Evolutionary conservation across 2,329 filamentous ascomycete genomes (phyloP).

Genomic region (Cordyceps militaris): DNA sequence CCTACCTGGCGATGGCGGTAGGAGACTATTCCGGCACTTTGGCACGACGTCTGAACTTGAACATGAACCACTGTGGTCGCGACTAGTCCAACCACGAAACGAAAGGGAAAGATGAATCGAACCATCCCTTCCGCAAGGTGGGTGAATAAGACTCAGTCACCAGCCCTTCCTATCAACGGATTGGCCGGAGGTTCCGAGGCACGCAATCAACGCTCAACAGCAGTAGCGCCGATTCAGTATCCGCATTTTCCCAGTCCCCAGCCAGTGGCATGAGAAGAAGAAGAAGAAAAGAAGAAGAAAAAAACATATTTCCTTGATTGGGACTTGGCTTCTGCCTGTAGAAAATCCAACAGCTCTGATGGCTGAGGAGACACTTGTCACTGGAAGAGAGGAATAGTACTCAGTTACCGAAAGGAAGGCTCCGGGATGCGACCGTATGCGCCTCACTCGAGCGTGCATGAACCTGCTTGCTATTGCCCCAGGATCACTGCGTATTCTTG

Average conservation of each 20-base stretch:
- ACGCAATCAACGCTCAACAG: not conserved
- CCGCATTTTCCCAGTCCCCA: slow-evolving; percentile 5
- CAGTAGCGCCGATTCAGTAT: slow-evolving; percentile 4
- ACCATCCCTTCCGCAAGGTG: not conserved
- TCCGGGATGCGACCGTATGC: too few relatives aligned
- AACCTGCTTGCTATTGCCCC: not conserved
- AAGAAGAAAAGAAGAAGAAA: not conserved
- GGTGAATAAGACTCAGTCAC: not conserved
- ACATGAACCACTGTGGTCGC: too few relatives aligned
- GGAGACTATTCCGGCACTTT: too few relatives aligned
- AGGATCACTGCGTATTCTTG: not conserved
- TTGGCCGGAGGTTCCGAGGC: not conserved
- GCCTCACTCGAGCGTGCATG: not conserved
- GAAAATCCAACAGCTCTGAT: not conserved
- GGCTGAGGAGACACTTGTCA: not conserved
- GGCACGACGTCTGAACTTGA: too few relatives aligned
- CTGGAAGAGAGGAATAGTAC: too few relatives aligned
- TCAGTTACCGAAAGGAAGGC: too few relatives aligned
- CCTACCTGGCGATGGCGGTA: too few relatives aligned
- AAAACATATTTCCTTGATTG: not conserved
- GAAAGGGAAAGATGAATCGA: too few relatives aligned
- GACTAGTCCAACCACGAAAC: too few relatives aligned
- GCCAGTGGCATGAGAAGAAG: too few relatives aligned
- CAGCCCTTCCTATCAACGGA: not conserved
- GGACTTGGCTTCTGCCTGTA: not conserved